Conservation (phyloP, 495 filamentous ascomycete genomes). For the Hyphodiscus hymeniophilus region DNA sequence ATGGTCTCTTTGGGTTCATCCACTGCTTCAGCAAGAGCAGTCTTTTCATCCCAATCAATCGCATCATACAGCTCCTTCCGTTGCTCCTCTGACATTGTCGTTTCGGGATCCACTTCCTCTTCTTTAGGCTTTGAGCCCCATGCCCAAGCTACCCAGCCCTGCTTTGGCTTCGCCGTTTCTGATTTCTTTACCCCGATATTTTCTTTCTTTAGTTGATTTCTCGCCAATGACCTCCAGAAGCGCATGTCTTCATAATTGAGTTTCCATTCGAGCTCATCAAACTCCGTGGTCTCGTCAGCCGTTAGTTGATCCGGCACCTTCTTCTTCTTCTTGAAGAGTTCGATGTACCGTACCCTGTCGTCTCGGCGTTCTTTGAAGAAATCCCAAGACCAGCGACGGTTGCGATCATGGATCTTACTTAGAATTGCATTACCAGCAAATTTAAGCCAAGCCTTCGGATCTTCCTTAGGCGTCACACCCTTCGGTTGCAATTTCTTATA, state of each 20-base stretch:
- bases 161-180: conserved; percentile 43
- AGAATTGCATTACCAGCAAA: conserved; percentile 86
- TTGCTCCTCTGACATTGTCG: conserved; percentile 86
- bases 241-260: conserved; percentile 90
- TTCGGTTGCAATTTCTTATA: conserved; percentile 92
- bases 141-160: conserved; percentile 78
- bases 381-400: conserved; percentile 85
- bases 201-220: conserved; percentile 92
- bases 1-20: conserved; percentile 84
- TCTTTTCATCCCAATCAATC: conserved; percentile 98
- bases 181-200: conserved; percentile 69
- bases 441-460: conserved; percentile 82
- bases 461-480: conserved; percentile 70
- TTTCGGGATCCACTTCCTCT: conserved; percentile 56
- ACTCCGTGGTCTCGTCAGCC: conserved; percentile 57
- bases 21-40: conserved; percentile 73
- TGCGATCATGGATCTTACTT: conserved; percentile 87
- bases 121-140: conserved; percentile 71
- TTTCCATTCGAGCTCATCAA: conserved; percentile 76
- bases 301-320: conserved; percentile 65
- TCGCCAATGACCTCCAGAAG: conserved; percentile 90
- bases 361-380: conserved; percentile 90
- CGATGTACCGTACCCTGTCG: conserved; percentile 80
- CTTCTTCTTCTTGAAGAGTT: conserved; percentile 80
- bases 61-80: conserved; percentile 93